These are phyloP conservation scores for Syncephalastrum sp. DNA, from an alignment of 371 early-diverging fungal species.

Conservation along the genomic window DNA sequence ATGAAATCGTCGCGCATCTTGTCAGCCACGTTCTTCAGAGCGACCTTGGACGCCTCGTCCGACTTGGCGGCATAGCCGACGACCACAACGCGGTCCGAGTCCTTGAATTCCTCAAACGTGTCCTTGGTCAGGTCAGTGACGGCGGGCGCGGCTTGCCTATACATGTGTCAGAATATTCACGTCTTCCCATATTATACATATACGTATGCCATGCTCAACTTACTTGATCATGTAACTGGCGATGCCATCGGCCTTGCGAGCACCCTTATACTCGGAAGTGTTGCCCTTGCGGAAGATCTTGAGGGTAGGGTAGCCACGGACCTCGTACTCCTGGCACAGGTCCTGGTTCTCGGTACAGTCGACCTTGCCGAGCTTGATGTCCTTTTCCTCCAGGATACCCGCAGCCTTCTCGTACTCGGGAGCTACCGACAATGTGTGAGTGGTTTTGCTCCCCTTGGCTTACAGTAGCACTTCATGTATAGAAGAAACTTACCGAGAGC, in stretches of 20 bases:
- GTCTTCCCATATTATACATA: constrained; percentile 1
- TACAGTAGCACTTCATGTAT: neutral
- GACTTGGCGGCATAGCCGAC: constrained; percentile 72
- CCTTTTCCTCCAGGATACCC: constrained; percentile 65
- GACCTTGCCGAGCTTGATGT: constrained; percentile 86
- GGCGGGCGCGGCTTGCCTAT: constrained; percentile 77
- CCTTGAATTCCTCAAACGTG: constrained; percentile 70
- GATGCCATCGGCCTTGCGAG: constrained; percentile 81
- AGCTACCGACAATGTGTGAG: constrained; percentile 39
- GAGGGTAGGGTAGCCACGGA: constrained; percentile 93
- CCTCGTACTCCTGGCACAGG: constrained; percentile 76
- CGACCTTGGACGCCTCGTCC: constrained; percentile 58
- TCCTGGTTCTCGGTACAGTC: constrained; percentile 90
- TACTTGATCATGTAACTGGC: constrained; percentile 90
- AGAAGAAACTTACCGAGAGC: constrained; percentile 52
- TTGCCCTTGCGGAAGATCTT: constrained; percentile 83
- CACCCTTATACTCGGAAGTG: constrained; percentile 75
- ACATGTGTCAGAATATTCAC: neutral
- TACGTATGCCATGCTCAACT: constrained; percentile 11
- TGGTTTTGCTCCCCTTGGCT: neutral
- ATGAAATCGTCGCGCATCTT: constrained; percentile 76
- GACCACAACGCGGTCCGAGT: constrained; percentile 84
- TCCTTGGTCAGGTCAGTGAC: constrained; percentile 66
- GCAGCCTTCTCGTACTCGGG: constrained; percentile 94
- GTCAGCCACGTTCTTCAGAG: constrained; percentile 68